Conservation (phyloP, 129 eudicot species). For the Flaveria bidentis region DNA sequence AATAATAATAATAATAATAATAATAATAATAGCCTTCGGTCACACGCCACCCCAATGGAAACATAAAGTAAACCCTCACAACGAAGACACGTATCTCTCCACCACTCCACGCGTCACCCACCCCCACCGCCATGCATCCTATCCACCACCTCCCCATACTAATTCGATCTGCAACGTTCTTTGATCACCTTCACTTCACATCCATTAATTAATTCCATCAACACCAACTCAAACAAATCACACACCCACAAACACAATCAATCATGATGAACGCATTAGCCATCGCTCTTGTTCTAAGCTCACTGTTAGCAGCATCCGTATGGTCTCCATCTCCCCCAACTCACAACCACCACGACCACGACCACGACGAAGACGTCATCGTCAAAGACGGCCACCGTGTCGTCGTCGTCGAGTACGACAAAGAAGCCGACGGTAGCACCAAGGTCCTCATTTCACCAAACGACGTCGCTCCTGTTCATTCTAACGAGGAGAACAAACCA, state of each 20-base stretch:
- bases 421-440: slow-evolving; percentile 52
- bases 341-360: not conserved
- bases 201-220: not conserved
- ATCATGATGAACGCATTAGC: slow-evolving; percentile 74
- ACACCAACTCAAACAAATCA: not conserved
- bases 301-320: slow-evolving; percentile 47
- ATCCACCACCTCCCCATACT: slow-evolving; percentile 9
- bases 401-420: slow-evolving; percentile 59
- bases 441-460: slow-evolving; percentile 60
- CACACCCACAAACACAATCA: not conserved
- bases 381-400: slow-evolving; percentile 64
- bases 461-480: slow-evolving; percentile 8
- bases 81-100: slow-evolving; percentile 27
- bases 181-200: not conserved
- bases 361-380: slow-evolving; percentile 30
- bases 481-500: not conserved
- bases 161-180: not conserved
- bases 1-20: no score
- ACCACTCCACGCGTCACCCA: slow-evolving; percentile 31
- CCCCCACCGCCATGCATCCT: not conserved
- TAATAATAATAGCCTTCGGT: no score
- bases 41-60: not conserved
- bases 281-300: slow-evolving; percentile 44
- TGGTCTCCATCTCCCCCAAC: slow-evolving; percentile 47
- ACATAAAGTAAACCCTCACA: slow-evolving; percentile 26